These are phyloP conservation scores for Blastobotrys illinoisensis DNA, from an alignment of 1,139 yeast species.

Conservation along the genomic window DNA sequence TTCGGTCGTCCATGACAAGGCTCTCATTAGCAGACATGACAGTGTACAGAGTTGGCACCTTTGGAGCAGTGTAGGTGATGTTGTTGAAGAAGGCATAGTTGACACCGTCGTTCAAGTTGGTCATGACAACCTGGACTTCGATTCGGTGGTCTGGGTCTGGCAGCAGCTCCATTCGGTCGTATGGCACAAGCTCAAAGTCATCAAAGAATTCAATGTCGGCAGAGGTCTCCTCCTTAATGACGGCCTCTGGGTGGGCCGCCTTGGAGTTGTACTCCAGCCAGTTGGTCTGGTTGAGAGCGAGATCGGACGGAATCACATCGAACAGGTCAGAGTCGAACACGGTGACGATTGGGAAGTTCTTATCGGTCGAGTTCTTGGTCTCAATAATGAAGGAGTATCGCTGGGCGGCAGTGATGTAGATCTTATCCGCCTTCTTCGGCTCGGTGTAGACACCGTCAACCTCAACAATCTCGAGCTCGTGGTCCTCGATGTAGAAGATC, in stretches of 20 bases:
- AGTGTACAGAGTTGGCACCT: conserved; percentile 74
- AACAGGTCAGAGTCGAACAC: conserved; percentile 73
- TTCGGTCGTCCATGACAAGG: conserved; percentile 44
- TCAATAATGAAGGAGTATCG: conserved; percentile 67
- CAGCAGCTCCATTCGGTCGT: conserved; percentile 43
- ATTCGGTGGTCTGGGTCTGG: conserved; percentile 66
- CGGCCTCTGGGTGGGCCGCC: conserved; percentile 44
- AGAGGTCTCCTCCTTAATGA: conserved; percentile 34
- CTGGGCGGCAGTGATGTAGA: conserved; percentile 73
- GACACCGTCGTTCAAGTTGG: conserved; percentile 72
- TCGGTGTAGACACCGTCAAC: conserved; percentile 77
- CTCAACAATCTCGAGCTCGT: conserved; percentile 74
- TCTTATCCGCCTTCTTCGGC: conserved; percentile 50
- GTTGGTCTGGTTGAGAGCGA: conserved; percentile 65
- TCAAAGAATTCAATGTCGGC: conserved; percentile 37
- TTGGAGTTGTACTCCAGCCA: conserved; percentile 54
- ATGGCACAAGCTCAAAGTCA: conserved; percentile 62
- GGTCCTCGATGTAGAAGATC: conserved; percentile 80
- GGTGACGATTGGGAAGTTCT: conserved; percentile 74
- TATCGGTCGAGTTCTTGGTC: conserved; percentile 55
- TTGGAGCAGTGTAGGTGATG: conserved; percentile 68
- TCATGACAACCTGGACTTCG: conserved; percentile 66
- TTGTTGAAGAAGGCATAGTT: conserved; percentile 90
- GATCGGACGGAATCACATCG: conserved; percentile 60
- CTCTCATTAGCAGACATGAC: conserved; percentile 65